Evolutionary conservation across 2,329 filamentous ascomycete species (phyloP), one percentile per base, ranked within the genome.

Genomic region (Iodosphaeria phyllophila): DNA sequence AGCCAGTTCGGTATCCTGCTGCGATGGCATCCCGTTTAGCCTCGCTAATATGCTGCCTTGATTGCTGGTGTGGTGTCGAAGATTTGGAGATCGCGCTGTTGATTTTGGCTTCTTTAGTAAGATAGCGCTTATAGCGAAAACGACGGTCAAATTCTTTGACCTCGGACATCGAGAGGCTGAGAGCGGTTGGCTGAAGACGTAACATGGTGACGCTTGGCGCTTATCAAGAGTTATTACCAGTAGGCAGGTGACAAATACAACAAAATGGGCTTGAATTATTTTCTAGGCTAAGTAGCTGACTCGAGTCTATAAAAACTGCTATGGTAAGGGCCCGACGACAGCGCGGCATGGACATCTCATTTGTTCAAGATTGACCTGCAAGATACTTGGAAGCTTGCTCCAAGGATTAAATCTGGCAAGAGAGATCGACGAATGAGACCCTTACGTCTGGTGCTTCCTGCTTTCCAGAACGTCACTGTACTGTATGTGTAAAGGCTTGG

Each of bases 131-230:
- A 31, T 42, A 44, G 10, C 36, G 42, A 18, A 37, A 46, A 19
- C 44, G 47, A 6, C 41, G 37, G 22, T 51, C 44, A 17, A 47
- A 43, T 9, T 51, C 49, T 28, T 50, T 46, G 24, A 58, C 48
- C 33, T 59, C 56, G 8, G 46, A 37, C 31, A 50, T 44, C 22
- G 50, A 47, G 29, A 60, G 27, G 16, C 41, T 42, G 24, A 58
- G 44, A 4, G 42, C 38, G 2, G 54, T 56, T 11, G 50, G 47
- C 14, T 34, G 32, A 27, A 54, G 42, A 25, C 54, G 52, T 14
- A 60, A 32, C 55, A 60, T 59, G 7, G 26, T 39, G 31, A 16
- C 11, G n/a, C 8, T 5, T 22, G 9, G 16, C 8, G 5, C n/a
- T 21, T 13, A 9, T 20, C 19, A 6, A n/a, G 11, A 12, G n/a